phyloP scores from a whole-genome alignment of 2,329 filamentous ascomycete species.

The Dactylonectria estremocensis region DNA sequence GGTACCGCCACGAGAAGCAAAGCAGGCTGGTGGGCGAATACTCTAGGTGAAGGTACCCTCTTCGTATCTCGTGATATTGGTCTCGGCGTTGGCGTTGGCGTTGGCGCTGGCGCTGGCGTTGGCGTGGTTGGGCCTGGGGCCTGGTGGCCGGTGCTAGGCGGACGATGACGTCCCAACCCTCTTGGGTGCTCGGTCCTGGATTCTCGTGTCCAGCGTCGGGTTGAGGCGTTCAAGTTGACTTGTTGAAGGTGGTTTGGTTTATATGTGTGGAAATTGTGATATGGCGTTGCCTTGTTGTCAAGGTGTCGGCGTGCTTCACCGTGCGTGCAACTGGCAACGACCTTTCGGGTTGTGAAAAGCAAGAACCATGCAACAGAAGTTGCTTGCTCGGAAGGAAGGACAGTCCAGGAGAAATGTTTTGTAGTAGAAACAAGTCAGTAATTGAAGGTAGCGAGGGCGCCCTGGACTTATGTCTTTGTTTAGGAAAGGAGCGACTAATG shows the following conservation, averaged over 20 bases:
- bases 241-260: not conserved
- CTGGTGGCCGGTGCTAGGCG: constrained; percentile 16
- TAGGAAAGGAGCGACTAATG: not conserved
- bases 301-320: too few species aligned
- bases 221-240: constrained; percentile 17
- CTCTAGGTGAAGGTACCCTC: not conserved
- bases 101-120: constrained; percentile 22
- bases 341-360: too few species aligned
- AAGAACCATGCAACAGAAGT: not conserved
- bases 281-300: not conserved
- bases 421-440: constrained; percentile 7
- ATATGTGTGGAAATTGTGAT: too few species aligned
- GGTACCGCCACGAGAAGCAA: constrained; percentile 15
- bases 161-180: constrained; percentile 43
- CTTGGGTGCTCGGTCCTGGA: constrained; percentile 23
- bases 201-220: constrained; percentile 23
- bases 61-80: constrained; percentile 33
- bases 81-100: constrained; percentile 20
- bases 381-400: not conserved
- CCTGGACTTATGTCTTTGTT: constrained; percentile 3
- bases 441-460: constrained; percentile 3
- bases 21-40: constrained; percentile 14
- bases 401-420: not conserved
- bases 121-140: constrained; percentile 1
- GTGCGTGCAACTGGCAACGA: too few species aligned